Base-by-base conservation (phyloP, 2,329 filamentous ascomycete species). In the Trichophyton equinum region DNA sequence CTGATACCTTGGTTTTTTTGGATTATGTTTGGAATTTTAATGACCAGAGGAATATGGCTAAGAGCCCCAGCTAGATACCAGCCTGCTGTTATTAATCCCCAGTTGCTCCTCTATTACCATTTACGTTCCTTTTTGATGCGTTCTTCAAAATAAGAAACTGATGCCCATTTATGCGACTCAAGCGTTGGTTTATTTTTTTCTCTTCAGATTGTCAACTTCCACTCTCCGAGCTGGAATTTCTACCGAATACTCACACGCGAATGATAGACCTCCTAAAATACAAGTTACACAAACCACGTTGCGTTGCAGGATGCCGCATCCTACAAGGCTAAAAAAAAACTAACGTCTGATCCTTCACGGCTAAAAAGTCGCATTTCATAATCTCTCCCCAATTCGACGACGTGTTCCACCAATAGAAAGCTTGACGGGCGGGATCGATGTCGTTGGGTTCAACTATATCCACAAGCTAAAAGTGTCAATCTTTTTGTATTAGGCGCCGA, bases 1-100 rank as follows among this genome's bases (percentile, higher is more conserved):
- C n/a, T 33, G 49, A 53, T 53, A 53, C 49, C 49, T 53, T 53
- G 49, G 20, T 30, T 53, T 27, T 53, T 51, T 53, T 51, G 13
- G 22, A 4, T 30, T 30, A 25, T 18, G 49, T 27, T 33, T 30
- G 27, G 22, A 53, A 30, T 38, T n/a, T 30, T 53, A n/a, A 53
- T 33, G 49, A 53, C 27, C 22, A 25, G 49, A 30, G 49, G 22
- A 30, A 53, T 53, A 25, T 13, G 27, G 40, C 33, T 38, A 38
- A 44, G 15, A 18, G n/a, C 40, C 15, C 40, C 40, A 44, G n/a
- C 40, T 44, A 44, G 40, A 44, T 44, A 44, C 40, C 40, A 44
- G 18, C 44, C 20, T 47, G 18, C 44, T 25, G 18, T 20, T 47
- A 22, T 47, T 11, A 9, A 25, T 47, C 18, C 44, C 44, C 18